phyloP scores from a whole-genome alignment of 306 rosid genomes.

The Prinsepia uniflora region DNA sequence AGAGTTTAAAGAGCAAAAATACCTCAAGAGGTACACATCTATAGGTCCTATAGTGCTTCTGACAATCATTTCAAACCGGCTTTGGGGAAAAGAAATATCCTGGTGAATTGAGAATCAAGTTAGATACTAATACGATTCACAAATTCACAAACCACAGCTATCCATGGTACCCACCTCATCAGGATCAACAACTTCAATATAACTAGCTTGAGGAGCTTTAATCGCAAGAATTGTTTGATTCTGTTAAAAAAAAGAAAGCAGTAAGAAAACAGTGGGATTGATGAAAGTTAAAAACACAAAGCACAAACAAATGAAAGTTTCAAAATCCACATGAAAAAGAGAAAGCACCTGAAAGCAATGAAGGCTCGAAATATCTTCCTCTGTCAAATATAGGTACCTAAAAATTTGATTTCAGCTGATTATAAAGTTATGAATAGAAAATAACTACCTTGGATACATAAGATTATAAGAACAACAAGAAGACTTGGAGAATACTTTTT shows the following conservation, averaged over 20 bases:
- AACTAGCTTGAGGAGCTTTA: slow-evolving; percentile 74
- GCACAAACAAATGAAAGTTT: neutral
- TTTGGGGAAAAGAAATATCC: slow-evolving; percentile 57
- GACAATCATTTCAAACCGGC: slow-evolving; percentile 61
- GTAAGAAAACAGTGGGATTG: slow-evolving; percentile 29
- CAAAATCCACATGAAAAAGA: slow-evolving; percentile 9
- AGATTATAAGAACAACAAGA: neutral
- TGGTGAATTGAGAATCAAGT: slow-evolving; percentile 31
- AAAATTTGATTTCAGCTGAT: slow-evolving; percentile 24
- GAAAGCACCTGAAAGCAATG: slow-evolving; percentile 66
- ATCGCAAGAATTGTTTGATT: slow-evolving; percentile 66
- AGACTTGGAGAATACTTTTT: slow-evolving; percentile 43
- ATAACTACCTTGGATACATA: neutral
- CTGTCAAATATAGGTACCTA: slow-evolving; percentile 57
- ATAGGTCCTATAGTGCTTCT: slow-evolving; percentile 79
- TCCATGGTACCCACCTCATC: slow-evolving; percentile 47
- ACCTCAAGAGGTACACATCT: slow-evolving; percentile 68
- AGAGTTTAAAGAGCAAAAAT: slow-evolving; percentile 11
- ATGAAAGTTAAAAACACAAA: slow-evolving; percentile 13
- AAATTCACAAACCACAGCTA: slow-evolving; percentile 28
- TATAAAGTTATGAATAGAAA: slow-evolving; percentile 26
- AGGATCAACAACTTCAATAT: slow-evolving; percentile 82
- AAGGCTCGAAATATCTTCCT: slow-evolving; percentile 58
- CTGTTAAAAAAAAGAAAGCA: slow-evolving; percentile 34
- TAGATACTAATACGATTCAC: slow-evolving; percentile 13